A percentile compares a stretch with the other conserved stretches of the same genome.
phyloP scores from a whole-genome alignment of 768 basidiomycete species.

The Steccherinum ochraceum region DNA sequence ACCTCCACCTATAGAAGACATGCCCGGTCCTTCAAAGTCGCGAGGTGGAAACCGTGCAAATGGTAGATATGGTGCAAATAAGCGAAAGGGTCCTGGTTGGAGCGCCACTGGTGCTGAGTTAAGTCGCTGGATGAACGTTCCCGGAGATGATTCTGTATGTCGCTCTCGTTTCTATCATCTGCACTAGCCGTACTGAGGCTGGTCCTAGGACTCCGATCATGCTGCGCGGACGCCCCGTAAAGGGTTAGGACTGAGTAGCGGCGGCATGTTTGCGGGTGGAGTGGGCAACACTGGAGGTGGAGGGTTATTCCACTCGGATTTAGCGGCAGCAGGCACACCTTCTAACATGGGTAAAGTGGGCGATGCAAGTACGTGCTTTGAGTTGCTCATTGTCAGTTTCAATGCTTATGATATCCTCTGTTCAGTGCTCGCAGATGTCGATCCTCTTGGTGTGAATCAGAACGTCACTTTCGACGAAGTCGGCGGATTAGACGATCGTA shows the following conservation, averaged over 20 bases:
- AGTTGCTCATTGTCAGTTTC: constrained; percentile 11
- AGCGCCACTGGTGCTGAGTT: constrained; percentile 75
- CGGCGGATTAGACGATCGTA: constrained; percentile 92
- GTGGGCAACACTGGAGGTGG: constrained; percentile 42
- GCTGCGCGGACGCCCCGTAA: constrained; percentile 66
- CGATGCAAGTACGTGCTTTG: constrained; percentile 58
- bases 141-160: constrained; percentile 59
- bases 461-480: constrained; percentile 96
- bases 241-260: constrained; percentile 35
- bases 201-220: constrained; percentile 61
- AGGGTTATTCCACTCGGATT: constrained; percentile 55
- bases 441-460: constrained; percentile 89
- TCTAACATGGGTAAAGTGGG: constrained; percentile 84
- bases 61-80: constrained; percentile 25
- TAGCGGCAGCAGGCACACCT: constrained; percentile 68
- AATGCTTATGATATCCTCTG: constrained; percentile 11
- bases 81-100: constrained; percentile 58
- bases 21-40: constrained; percentile 38
- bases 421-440: constrained; percentile 85
- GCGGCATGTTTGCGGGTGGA: constrained; percentile 46
- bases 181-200: constrained; percentile 1
- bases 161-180: background rate
- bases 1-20: constrained; percentile 74
- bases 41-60: constrained; percentile 23
- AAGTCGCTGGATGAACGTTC: constrained; percentile 71